Base-by-base conservation (phyloP, 441 rosid genomes). In the Capsella rubella region DNA sequence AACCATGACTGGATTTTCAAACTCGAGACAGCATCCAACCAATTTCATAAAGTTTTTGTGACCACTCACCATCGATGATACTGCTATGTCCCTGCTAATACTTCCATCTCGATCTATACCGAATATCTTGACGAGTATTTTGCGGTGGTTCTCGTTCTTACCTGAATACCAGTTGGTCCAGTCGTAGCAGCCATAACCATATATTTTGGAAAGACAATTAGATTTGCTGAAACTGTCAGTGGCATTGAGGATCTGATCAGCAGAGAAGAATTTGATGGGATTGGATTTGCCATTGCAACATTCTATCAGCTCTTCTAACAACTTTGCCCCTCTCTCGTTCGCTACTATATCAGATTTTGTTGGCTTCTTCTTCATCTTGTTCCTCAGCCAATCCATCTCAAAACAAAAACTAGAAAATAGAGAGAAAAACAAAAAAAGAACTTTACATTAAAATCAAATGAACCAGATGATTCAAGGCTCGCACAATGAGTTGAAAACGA, bases 1-100 rank as follows among this genome's bases (percentile, higher is more conserved):
- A 29, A 54, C 39, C 18, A n/a, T 13, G 21, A 29, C 12, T 14
- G 18, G 59, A 14, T 0, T 0, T 28, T 54, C 37, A 0, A 6
- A 14, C 11, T 54, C 59, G 29, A 54, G 37, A 52, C 56, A 27
- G 27, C 56, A 52, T 27, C 56, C 50, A 46, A 46, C 50, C 21
- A 46, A 15, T 15, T 46, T 46, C 7, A 46, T 0, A 3, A 46
- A 46, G 56, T 52, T 52, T 12, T 52, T 52, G 15, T 52, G 57
- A 52, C 34, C 57, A 27, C 57, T 52, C 34, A 52, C 34, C 34
- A 52, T 52, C 1, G 57, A 27, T 52, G 57, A 52, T 1, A 52
- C 8, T 27, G 57, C 57, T 25, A 52, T 27, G 34, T 52, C 56
- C 1, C 56, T 9, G 3, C 32, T 21, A 21, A 21, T 3, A 0